These are phyloP conservation scores for Pseudonitzschia multiseries DNA, from an alignment of 108 stramenopile genomes.

Conservation along the genomic window DNA sequence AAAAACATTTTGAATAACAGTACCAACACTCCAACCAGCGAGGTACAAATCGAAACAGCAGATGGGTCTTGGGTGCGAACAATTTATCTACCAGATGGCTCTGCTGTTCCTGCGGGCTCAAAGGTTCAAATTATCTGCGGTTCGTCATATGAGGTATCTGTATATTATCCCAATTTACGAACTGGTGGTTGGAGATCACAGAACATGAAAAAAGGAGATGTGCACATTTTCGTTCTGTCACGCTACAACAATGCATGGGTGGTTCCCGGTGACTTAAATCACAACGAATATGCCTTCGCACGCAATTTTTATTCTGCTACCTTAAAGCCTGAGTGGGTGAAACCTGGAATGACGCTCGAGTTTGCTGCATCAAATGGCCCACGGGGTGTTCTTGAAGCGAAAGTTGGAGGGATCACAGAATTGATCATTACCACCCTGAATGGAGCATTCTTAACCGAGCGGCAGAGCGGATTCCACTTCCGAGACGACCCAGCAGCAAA, in stretches of 20 bases:
- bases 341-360: not conserved
- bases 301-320: slow-evolving; percentile 1
- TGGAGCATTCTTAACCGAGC: not conserved
- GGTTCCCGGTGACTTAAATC: not conserved
- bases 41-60: slow-evolving; percentile 3
- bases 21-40: no score
- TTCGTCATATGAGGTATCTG: not conserved
- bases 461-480: not conserved
- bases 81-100: not conserved
- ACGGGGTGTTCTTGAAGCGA: not conserved
- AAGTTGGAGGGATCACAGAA: not conserved
- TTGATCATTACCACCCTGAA: not conserved
- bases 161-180: not conserved
- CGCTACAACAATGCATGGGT: not conserved
- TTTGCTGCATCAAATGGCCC: not conserved
- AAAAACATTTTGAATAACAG: not conserved
- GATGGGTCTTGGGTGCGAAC: not conserved
- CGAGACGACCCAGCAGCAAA: not conserved
- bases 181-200: not conserved
- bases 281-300: not conserved
- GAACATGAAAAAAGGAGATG: not conserved
- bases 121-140: not conserved
- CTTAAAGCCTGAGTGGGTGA: not conserved
- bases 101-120: not conserved
- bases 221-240: not conserved